phyloP scores from a whole-genome alignment of 2,329 filamentous ascomycete species.

The Fusarium odoratissimum region DNA sequence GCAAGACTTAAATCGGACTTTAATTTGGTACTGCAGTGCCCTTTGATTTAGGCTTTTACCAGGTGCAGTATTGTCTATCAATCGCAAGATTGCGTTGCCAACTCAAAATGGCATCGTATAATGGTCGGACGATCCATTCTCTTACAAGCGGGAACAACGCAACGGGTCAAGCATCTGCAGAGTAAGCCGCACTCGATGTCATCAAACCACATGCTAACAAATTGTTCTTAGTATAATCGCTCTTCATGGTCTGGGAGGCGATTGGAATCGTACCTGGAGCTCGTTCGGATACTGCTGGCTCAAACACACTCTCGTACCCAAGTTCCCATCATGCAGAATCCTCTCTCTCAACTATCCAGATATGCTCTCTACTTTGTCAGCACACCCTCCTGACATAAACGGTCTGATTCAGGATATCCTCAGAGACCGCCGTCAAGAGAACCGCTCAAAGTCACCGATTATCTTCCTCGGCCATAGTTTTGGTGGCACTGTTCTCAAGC shows the following conservation, averaged over 20 bases:
- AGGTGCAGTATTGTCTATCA: neutral
- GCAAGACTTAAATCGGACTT: neutral
- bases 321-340: neutral
- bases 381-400: neutral
- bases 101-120: neutral
- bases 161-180: neutral
- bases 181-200: neutral
- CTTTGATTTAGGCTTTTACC: neutral
- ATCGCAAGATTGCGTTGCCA: neutral
- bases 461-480: neutral
- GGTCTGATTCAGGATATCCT: neutral
- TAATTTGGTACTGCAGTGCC: neutral
- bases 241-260: neutral
- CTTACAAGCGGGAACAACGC: neutral
- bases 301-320: neutral
- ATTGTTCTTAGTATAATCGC: neutral
- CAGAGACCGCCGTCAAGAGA: neutral
- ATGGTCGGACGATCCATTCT: neutral
- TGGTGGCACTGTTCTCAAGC: neutral
- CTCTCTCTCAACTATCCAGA: neutral
- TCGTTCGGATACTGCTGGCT: neutral
- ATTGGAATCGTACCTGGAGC: constrained; percentile 1
- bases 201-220: neutral
- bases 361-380: neutral
- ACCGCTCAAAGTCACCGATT: neutral